Base-by-base conservation (phyloP, 805 yeast genomes). In the Teunomyces stri region DNA sequence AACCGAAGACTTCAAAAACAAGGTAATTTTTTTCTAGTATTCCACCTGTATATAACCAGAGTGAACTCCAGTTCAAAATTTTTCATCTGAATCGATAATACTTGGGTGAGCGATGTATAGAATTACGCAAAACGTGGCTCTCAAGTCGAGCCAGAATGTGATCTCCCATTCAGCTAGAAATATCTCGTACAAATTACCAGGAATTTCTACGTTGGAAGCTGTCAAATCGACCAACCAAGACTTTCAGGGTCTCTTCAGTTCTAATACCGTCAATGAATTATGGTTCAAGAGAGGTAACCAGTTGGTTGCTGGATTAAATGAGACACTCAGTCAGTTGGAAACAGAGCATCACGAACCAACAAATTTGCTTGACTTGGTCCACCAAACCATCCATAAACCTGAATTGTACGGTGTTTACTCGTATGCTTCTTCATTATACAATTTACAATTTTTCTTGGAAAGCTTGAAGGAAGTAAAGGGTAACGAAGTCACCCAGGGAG, bases 371-470 rank as follows among this genome's bases (percentile, higher is more conserved):
- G 57, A 45, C 12, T 60, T 79, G 43, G 64, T 79, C 39, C 53
- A 66, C 9, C 61, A 67, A 48, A 71, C 79, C 3, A 72, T 76
- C 42, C 70, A 69, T 52, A 72, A 72, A 48, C 79, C 77, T 29
- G 74, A 69, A 46, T 72, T 77, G 51, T 63, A 65, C 46, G 68
- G 66, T 31, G 65, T 78, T 41, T 75, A 74, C 55, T 66, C 75
- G 44, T 61, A 72, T 42, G 76, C 82, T 5, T 62, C 81, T 4
- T 58, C 72, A 22, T 68, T 80, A 47, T 75, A 76, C 65, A 78
- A 76, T 58, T 59, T 74, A 44, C 79, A 71, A 52, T 79, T 78
- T 49, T 71, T 70, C 53, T 63, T 79, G 43, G 80, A 79, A 45
- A 65, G 76, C 4, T 62, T 80, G 48, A 64, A 61, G 46, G 66